Evolutionary conservation across 306 rosid genomes (phyloP).

Genomic region (Quercus ilex): DNA sequence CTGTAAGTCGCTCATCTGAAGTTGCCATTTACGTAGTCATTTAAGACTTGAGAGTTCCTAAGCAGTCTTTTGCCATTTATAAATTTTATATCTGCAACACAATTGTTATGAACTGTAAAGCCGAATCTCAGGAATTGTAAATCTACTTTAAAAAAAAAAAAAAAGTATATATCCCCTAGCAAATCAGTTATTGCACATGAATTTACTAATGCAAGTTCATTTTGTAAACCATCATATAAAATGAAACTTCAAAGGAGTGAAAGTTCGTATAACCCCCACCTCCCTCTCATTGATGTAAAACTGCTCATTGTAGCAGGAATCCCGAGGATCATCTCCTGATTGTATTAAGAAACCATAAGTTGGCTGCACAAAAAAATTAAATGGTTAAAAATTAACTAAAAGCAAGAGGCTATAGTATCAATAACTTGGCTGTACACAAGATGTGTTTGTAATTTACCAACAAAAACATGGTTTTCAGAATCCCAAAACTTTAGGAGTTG

Average conservation of each 20-base stretch:
- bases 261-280: neutral
- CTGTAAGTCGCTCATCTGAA: slow-evolving; percentile 71
- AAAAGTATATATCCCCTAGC: neutral
- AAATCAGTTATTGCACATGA: neutral
- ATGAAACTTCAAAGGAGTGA: neutral
- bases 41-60: too few relatives aligned
- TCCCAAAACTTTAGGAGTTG: neutral
- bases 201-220: neutral
- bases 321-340: neutral
- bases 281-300: too few relatives aligned
- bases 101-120: slow-evolving; percentile 19
- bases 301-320: too few relatives aligned
- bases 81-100: slow-evolving; percentile 43
- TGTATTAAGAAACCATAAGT: neutral
- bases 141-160: neutral
- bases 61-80: too few relatives aligned
- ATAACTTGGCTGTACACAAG: neutral
- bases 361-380: neutral
- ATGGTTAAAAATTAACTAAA: neutral
- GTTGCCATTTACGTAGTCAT: neutral
- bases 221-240: neutral
- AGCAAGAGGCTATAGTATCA: neutral
- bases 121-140: neutral
- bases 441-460: too few relatives aligned
- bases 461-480: too few relatives aligned